Percentiles rank a stretch among this genome's conserved stretches.
Conservation (phyloP, 2,329 filamentous ascomycete genomes). For the Microsporum canis region DNA sequence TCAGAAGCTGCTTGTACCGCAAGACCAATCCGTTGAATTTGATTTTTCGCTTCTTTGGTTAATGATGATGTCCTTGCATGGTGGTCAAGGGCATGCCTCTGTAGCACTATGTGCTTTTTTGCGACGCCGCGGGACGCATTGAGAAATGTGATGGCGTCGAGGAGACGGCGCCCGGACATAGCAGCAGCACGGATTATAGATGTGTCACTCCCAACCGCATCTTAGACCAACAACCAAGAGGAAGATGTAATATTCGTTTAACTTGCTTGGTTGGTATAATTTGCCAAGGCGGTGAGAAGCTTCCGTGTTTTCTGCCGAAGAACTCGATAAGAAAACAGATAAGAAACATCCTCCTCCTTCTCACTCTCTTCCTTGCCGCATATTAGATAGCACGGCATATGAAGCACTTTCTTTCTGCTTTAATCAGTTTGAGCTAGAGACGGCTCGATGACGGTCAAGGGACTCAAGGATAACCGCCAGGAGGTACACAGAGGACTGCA, state of each 20-base stretch:
- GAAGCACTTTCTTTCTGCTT: not conserved
- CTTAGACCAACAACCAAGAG: not conserved
- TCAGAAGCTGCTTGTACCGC: slow-evolving; percentile 51
- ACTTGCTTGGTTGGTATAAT: not conserved
- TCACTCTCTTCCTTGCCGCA: not conserved
- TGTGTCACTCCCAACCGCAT: not conserved
- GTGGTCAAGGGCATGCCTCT: slow-evolving; percentile 50
- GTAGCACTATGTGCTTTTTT: slow-evolving; percentile 49
- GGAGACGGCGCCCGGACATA: slow-evolving; percentile 51
- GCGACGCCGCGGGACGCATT: slow-evolving; percentile 59
- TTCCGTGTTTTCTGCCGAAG: not conserved
- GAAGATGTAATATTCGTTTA: not conserved
- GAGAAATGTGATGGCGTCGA: slow-evolving; percentile 60
- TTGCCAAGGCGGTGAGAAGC: not conserved
- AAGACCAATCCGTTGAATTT: slow-evolving; percentile 50
- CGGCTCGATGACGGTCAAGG: not conserved
- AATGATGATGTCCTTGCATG: slow-evolving; percentile 55
- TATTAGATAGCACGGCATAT: not conserved
- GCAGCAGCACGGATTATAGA: slow-evolving; percentile 2
- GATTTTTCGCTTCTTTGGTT: slow-evolving; percentile 49
- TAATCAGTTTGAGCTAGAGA: not conserved
- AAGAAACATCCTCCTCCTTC: not conserved
- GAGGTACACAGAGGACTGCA: not conserved
- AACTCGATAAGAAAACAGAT: not conserved
- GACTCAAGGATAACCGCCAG: not conserved